Evolutionary conservation across 306 rosid genomes (phyloP).

Genomic region (Pyrus betulifolia): DNA sequence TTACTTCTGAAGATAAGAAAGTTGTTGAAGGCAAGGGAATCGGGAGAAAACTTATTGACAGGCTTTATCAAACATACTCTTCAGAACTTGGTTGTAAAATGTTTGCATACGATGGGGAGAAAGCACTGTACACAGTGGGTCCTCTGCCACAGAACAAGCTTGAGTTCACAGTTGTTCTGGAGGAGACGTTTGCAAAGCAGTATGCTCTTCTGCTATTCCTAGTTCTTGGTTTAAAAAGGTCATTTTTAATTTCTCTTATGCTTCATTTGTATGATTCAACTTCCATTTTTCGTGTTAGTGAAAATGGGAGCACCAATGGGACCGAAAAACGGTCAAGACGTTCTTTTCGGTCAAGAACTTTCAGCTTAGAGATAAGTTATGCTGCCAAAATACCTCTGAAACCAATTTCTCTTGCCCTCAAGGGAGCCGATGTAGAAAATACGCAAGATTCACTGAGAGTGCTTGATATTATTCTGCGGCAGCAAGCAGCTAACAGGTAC

Average conservation of each 20-base stretch:
- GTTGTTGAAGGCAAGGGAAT: constrained; percentile 54
- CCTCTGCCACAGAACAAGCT: constrained; percentile 52
- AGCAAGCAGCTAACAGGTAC: constrained; percentile 75
- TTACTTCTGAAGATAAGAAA: constrained; percentile 52
- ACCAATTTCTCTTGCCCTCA: constrained; percentile 36
- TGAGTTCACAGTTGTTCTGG: constrained; percentile 61
- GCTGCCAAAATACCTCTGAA: constrained; percentile 62
- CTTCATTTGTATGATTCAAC: constrained; percentile 1
- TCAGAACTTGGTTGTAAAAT: constrained; percentile 52
- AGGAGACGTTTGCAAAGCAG: constrained; percentile 59
- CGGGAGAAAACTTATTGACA: constrained; percentile 68
- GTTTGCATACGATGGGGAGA: constrained; percentile 77
- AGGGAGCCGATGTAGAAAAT: constrained; percentile 45
- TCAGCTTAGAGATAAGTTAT: constrained; percentile 50
- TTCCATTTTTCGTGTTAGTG: constrained; percentile 27
- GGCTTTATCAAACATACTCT: constrained; percentile 55
- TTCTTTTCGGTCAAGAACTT: constrained; percentile 47
- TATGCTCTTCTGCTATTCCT: constrained; percentile 14
- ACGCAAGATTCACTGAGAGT: constrained; percentile 72
- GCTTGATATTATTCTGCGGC: constrained; percentile 67
- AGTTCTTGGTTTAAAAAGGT: background rate
- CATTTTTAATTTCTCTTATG: constrained; percentile 8
- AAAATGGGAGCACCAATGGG: constrained; percentile 30
- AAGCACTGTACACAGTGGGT: constrained; percentile 63
- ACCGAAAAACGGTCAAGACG: constrained; percentile 45